A percentile compares a stretch with the other conserved stretches of the same genome.
Evolutionary conservation across 2,329 filamentous ascomycete species (phyloP).

Genomic region (Colletotrichum truncatum): DNA sequence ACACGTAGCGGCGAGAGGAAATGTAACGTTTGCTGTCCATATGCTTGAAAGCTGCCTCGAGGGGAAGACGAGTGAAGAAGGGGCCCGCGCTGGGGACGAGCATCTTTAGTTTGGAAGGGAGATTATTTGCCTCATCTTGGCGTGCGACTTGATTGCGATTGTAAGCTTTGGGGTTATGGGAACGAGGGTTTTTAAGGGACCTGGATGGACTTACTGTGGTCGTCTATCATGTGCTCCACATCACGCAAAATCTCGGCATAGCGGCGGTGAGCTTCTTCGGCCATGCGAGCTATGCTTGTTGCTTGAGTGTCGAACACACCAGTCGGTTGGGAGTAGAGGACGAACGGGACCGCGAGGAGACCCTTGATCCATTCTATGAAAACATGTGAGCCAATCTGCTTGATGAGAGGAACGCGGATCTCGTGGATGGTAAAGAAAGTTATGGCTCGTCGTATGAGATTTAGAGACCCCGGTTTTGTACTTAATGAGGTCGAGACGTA

Average conservation of each 20-base stretch:
- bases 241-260: slow-evolving; percentile 97
- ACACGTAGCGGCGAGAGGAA: slow-evolving; percentile 89
- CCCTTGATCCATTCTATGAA: slow-evolving; percentile 92
- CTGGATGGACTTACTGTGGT: slow-evolving; percentile 77
- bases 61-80: slow-evolving; percentile 89
- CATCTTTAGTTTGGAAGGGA: slow-evolving; percentile 90
- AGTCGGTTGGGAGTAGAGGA: slow-evolving; percentile 93
- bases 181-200: slow-evolving; percentile 7
- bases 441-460: no score
- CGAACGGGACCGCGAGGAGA: slow-evolving; percentile 92
- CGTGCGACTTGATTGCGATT: slow-evolving; percentile 67
- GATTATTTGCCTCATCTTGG: slow-evolving; percentile 69
- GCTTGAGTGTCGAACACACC: slow-evolving; percentile 80
- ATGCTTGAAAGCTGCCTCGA: slow-evolving; percentile 90
- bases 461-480: no score
- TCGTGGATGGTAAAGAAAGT: background rate
- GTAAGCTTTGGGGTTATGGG: background rate
- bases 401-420: no score
- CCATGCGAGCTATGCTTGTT: slow-evolving; percentile 74
- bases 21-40: slow-evolving; percentile 90
- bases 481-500: no score
- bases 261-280: slow-evolving; percentile 81
- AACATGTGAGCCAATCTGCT: background rate
- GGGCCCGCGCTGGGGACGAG: slow-evolving; percentile 91
- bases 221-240: slow-evolving; percentile 89